Percentiles rank a stretch among this genome's conserved stretches.
phyloP scores from a whole-genome alignment of 2,329 filamentous ascomycete species.

The Botrytis squamosa region DNA sequence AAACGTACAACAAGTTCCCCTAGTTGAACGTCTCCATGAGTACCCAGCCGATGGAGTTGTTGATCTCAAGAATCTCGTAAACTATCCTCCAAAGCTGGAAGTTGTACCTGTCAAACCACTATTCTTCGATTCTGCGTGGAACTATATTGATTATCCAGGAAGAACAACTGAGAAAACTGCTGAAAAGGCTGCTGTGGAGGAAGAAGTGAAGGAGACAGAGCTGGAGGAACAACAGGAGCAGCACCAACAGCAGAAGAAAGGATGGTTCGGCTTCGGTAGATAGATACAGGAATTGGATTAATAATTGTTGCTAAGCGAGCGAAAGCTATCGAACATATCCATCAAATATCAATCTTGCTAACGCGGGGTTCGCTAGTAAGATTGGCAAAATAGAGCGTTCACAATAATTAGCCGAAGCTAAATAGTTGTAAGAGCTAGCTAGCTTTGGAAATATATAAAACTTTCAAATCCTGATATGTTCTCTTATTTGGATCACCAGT shows the following conservation, averaged over 20 bases:
- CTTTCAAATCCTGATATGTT: background rate
- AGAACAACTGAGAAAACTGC: constrained; percentile 44
- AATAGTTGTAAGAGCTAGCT: background rate
- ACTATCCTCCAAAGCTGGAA: constrained; percentile 80
- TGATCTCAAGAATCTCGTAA: constrained; percentile 77
- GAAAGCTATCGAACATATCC: background rate
- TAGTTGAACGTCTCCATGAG: constrained; percentile 72
- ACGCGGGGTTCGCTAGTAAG: background rate
- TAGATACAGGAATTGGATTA: constrained; percentile 17
- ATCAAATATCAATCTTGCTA: background rate
- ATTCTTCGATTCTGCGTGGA: constrained; percentile 96
- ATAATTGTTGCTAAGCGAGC: background rate
- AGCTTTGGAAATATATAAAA: background rate
- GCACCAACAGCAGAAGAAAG: constrained; percentile 58
- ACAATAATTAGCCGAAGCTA: background rate
- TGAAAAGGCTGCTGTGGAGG: constrained; percentile 27
- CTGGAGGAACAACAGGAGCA: constrained; percentile 35
- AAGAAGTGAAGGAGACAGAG: constrained; percentile 28
- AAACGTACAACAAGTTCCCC: constrained; percentile 48
- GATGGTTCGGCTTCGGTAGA: constrained; percentile 71
- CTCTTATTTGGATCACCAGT: no score
- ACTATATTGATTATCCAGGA: constrained; percentile 90
- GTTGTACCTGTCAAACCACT: constrained; percentile 89
- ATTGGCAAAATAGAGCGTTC: background rate
- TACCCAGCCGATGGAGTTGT: constrained; percentile 65